These are phyloP conservation scores for Leccinum rimulosum DNA, from an alignment of 768 basidiomycete species.

Conservation along the genomic window DNA sequence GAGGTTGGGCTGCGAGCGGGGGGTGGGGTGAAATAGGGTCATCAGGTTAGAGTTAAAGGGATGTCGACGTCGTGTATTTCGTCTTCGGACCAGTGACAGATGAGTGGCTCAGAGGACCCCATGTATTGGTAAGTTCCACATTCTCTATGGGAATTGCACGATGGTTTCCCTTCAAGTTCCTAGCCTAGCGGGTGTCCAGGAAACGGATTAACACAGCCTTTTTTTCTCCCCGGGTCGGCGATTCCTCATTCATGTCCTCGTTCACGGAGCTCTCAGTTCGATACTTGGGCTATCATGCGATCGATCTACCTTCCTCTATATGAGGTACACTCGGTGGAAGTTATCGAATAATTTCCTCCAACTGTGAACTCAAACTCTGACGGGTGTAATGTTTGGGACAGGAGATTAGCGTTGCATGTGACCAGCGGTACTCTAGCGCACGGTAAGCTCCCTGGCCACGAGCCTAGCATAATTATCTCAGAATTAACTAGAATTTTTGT, in stretches of 20 bases:
- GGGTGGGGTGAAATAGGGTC: no score
- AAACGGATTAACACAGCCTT: background rate
- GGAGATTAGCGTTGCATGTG: background rate
- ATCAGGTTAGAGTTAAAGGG: slow-evolving; percentile 26
- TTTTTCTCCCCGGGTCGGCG: background rate
- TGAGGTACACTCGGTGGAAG: no score
- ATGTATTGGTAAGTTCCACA: background rate
- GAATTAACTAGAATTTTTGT: background rate
- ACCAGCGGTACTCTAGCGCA: background rate
- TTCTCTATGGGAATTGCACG: background rate
- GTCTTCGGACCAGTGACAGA: background rate
- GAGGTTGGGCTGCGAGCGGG: no score
- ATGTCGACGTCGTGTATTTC: no score
- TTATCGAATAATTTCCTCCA: no score
- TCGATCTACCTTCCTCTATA: no score
- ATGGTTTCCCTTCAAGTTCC: background rate
- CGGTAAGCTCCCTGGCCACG: background rate
- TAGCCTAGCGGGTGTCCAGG: background rate
- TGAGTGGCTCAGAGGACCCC: background rate
- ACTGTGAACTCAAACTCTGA: no score
- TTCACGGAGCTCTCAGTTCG: no score
- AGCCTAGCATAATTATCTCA: background rate
- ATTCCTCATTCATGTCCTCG: background rate
- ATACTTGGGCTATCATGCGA: no score
- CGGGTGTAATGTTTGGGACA: background rate